Percentiles rank a stretch among this genome's conserved stretches.
phyloP scores from a whole-genome alignment of 176 grass and related monocot species.

The Triticum turgidum region DNA sequence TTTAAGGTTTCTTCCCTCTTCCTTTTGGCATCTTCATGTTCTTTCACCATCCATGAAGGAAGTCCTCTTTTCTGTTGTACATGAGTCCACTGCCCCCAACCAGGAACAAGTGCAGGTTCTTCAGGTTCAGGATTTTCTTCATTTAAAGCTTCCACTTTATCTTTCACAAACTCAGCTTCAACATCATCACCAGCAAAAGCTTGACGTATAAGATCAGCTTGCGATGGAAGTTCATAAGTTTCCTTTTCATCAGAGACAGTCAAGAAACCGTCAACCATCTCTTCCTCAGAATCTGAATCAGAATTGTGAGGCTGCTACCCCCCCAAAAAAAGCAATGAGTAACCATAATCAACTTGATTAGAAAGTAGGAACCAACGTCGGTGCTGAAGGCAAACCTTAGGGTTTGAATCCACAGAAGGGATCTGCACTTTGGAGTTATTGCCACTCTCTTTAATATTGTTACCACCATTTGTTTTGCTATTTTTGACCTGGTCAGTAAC shows the following conservation, averaged over 20 bases:
- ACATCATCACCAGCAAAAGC: constrained; percentile 99
- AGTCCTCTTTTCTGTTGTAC: constrained; percentile 82
- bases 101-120: constrained; percentile 80
- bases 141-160: constrained; percentile 74
- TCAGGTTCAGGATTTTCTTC: constrained; percentile 96
- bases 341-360: constrained; percentile 19
- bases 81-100: constrained; percentile 93
- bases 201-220: constrained; percentile 75
- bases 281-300: constrained; percentile 77
- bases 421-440: constrained; percentile 29
- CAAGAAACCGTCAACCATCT: constrained; percentile 86
- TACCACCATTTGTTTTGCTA: constrained; percentile 30
- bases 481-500: constrained; percentile 47
- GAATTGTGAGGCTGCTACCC: constrained; percentile 45
- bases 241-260: constrained; percentile 42
- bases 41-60: constrained; percentile 95
- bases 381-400: constrained; percentile 47
- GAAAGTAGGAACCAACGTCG: constrained; percentile 13
- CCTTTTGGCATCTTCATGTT: constrained; percentile 77
- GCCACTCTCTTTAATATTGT: constrained; percentile 10
- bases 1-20: constrained; percentile 85
- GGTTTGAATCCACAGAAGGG: constrained; percentile 24
- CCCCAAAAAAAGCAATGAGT: not conserved
- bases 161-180: constrained; percentile 80
- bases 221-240: constrained; percentile 68